A percentile compares a stretch with the other conserved stretches of the same genome.
Evolutionary conservation across 768 basidiomycete species (phyloP).

Genomic region (Asterophora parasitica): DNA sequence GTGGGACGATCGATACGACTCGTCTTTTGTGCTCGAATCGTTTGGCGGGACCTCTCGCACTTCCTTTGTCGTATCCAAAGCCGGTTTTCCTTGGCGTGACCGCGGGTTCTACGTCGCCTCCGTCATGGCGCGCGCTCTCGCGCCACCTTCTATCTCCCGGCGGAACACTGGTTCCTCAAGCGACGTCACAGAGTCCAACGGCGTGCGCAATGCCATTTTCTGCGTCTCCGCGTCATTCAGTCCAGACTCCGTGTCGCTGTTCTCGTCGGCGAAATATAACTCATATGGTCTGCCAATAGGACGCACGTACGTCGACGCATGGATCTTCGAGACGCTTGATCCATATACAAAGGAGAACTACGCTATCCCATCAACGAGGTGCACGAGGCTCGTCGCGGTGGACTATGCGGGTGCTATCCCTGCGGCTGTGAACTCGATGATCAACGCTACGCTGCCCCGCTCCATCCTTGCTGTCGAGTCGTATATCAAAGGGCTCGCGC

Average conservation of each 20-base stretch:
- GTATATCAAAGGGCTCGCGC: constrained; percentile 60
- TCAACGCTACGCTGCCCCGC: constrained; percentile 74
- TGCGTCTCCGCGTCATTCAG: constrained; percentile 81
- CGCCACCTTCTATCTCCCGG: constrained; percentile 34
- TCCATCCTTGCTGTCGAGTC: constrained; percentile 70
- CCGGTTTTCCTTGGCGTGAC: constrained; percentile 87
- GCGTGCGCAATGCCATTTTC: constrained; percentile 63
- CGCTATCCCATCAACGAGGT: constrained; percentile 88
- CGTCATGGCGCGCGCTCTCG: constrained; percentile 58
- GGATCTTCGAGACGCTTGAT: constrained; percentile 95
- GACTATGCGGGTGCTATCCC: constrained; percentile 88
- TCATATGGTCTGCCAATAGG: constrained; percentile 70
- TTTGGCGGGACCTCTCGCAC: constrained; percentile 75
- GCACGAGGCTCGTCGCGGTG: constrained; percentile 77
- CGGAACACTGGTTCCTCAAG: constrained; percentile 30
- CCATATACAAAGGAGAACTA: constrained; percentile 93
- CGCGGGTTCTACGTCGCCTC: constrained; percentile 81
- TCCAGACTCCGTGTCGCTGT: constrained; percentile 53
- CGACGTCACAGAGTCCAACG: constrained; percentile 35
- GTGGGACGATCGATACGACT: constrained; percentile 87
- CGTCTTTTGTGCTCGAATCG: constrained; percentile 62
- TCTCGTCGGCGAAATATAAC: constrained; percentile 70
- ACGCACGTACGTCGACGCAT: constrained; percentile 83
- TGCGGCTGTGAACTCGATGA: constrained; percentile 76
- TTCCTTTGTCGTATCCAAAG: constrained; percentile 65